A percentile compares a stretch with the other conserved stretches of the same genome.
Conservation (phyloP, 192 early-diverging fungal species). For the Neocallimastix lanati region DNA sequence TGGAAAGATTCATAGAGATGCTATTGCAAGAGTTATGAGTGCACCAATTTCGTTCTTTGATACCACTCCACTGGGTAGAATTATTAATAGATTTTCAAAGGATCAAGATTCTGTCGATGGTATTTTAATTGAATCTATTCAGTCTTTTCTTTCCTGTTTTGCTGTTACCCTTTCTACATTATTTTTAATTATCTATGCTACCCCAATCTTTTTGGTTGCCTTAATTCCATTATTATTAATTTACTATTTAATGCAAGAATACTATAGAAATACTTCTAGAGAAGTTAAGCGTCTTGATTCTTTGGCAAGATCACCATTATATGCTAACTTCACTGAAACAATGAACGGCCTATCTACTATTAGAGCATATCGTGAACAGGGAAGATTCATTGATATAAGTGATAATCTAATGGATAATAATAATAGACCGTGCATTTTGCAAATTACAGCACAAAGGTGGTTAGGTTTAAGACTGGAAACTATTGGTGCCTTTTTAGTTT, state of each 20-base stretch:
- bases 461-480: slow-evolving; percentile 61
- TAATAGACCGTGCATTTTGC: slow-evolving; percentile 62
- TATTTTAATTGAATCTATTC: slow-evolving; percentile 37
- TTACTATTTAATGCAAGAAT: slow-evolving; percentile 24
- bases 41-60: slow-evolving; percentile 74
- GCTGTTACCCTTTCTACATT: slow-evolving; percentile 36
- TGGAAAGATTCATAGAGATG: slow-evolving; percentile 42
- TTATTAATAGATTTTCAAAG: slow-evolving; percentile 74
- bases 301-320: slow-evolving; percentile 24
- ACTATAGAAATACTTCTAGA: slow-evolving; percentile 60
- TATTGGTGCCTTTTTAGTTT: slow-evolving; percentile 53
- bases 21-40: slow-evolving; percentile 43
- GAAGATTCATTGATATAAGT: slow-evolving; percentile 52
- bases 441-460: slow-evolving; percentile 54
- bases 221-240: slow-evolving; percentile 16
- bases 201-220: slow-evolving; percentile 20
- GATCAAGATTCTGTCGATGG: slow-evolving; percentile 60
- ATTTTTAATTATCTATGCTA: slow-evolving; percentile 13
- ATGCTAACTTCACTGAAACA: slow-evolving; percentile 42
- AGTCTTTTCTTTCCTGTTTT: slow-evolving; percentile 46
- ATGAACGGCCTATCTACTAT: slow-evolving; percentile 70
- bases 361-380: slow-evolving; percentile 65
- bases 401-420: slow-evolving; percentile 48
- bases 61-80: slow-evolving; percentile 69
- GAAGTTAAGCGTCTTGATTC: slow-evolving; percentile 52